Conservation (phyloP, 2,329 filamentous ascomycete species). For the Verticillium alfalfae region DNA sequence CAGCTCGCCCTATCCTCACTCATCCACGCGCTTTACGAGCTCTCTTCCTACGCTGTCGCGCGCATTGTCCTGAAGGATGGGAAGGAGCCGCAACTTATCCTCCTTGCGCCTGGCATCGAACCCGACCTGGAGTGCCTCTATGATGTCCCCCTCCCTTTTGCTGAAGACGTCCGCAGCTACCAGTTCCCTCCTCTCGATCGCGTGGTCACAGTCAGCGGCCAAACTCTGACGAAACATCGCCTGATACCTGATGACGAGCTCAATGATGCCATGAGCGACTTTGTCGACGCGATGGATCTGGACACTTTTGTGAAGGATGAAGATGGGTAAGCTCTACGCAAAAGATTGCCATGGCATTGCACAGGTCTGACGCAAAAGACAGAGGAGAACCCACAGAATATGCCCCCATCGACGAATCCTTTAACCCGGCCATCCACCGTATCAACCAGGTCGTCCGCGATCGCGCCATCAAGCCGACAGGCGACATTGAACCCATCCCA, state of each 20-base stretch:
- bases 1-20: constrained; percentile 82
- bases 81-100: constrained; percentile 68
- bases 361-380: constrained; percentile 9
- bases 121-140: constrained; percentile 77
- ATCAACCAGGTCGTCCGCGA: constrained; percentile 80
- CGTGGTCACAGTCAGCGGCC: constrained; percentile 81
- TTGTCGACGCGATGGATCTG: constrained; percentile 90
- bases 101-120: constrained; percentile 78
- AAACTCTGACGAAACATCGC: constrained; percentile 73
- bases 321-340: constrained; percentile 56
- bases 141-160: constrained; percentile 86
- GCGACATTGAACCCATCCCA: constrained; percentile 55
- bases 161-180: constrained; percentile 87
- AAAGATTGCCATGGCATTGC: too few relatives aligned
- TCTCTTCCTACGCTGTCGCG: constrained; percentile 81
- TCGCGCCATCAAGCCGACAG: constrained; percentile 69
- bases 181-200: constrained; percentile 86
- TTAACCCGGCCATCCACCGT: constrained; percentile 80
- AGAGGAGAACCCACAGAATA: constrained; percentile 55
- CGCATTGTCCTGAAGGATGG: constrained; percentile 80
- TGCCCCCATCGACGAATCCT: constrained; percentile 73
- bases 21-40: constrained; percentile 78
- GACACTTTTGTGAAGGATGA: constrained; percentile 67
- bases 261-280: constrained; percentile 77
- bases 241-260: constrained; percentile 74